phyloP scores from a whole-genome alignment of 2,329 filamentous ascomycete species.

The Aspergillus aculeatus region DNA sequence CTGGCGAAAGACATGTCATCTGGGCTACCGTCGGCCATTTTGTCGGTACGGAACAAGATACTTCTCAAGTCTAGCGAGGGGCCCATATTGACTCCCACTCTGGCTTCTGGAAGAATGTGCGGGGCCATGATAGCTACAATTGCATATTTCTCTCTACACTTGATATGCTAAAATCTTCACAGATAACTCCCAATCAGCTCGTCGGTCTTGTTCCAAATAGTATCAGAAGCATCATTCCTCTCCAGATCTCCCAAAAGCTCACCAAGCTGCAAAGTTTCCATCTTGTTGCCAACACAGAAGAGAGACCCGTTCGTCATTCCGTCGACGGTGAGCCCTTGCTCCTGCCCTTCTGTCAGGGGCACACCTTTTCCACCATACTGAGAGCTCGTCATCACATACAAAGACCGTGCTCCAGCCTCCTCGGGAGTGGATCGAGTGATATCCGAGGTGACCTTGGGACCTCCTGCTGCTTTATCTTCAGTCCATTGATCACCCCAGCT shows the following conservation, averaged over 20 bases:
- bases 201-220: neutral
- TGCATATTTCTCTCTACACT: too few species aligned
- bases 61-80: too few species aligned
- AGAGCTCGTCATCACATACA: slow-evolving; percentile 3
- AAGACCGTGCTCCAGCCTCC: slow-evolving; percentile 1
- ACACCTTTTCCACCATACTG: slow-evolving; percentile 4
- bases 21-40: too few species aligned
- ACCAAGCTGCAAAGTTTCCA: neutral
- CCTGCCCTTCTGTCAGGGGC: neutral
- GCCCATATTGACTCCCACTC: too few species aligned
- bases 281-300: neutral
- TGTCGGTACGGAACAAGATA: too few species aligned
- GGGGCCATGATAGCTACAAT: too few species aligned
- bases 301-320: neutral
- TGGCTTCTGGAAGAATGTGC: too few species aligned
- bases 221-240: neutral
- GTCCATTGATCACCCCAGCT: slow-evolving; percentile 2
- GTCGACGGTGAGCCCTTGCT: neutral
- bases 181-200: slow-evolving; percentile 1
- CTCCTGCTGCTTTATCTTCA: neutral
- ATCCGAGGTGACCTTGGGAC: neutral
- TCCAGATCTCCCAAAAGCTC: neutral
- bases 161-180: too few species aligned
- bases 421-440: slow-evolving; percentile 1
- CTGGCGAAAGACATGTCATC: too few species aligned